phyloP scores from a whole-genome alignment of 1,139 yeast genomes.

The Entelexis paramagnoliae region DNA sequence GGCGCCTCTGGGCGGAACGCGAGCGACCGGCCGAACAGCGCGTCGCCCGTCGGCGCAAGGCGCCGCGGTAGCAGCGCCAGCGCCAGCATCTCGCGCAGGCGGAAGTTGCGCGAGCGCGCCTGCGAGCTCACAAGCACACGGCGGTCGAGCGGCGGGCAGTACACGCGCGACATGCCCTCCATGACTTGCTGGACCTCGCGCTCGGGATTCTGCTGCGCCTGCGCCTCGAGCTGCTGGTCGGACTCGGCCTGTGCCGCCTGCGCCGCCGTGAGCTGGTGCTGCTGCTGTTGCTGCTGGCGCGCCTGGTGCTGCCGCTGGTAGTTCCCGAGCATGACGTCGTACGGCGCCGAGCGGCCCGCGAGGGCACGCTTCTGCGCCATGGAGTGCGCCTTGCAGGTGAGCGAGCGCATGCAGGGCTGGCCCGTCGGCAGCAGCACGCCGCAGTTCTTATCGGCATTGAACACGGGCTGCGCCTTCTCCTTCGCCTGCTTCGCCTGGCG shows the following conservation, averaged over 20 bases:
- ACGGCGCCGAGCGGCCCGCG: slow-evolving; percentile 83
- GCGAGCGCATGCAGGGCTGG: slow-evolving; percentile 84
- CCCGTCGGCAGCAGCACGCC: slow-evolving; percentile 92
- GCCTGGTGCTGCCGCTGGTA: slow-evolving; percentile 91
- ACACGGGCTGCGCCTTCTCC: slow-evolving; percentile 26
- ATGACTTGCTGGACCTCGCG: slow-evolving; percentile 90
- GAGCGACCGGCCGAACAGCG: slow-evolving; percentile 32
- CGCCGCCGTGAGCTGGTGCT: slow-evolving; percentile 19
- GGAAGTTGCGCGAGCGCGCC: slow-evolving; percentile 17
- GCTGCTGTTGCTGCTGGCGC: slow-evolving; percentile 55
- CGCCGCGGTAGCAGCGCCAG: slow-evolving; percentile 24
- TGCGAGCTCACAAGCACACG: slow-evolving; percentile 56
- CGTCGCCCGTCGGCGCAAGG: slow-evolving; percentile 26
- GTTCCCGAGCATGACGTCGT: slow-evolving; percentile 75
- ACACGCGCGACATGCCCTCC: slow-evolving; percentile 76
- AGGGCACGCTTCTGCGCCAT: slow-evolving; percentile 98
- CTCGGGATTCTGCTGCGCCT: slow-evolving; percentile 45
- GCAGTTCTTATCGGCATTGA: slow-evolving; percentile 91
- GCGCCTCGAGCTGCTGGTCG: slow-evolving; percentile 26
- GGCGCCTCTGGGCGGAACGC: slow-evolving; percentile 31
- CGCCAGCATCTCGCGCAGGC: slow-evolving; percentile 26
- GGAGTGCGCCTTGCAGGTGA: slow-evolving; percentile 94
- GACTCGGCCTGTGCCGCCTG: slow-evolving; percentile 29
- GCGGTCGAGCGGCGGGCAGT: slow-evolving; percentile 63
- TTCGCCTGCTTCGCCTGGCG: slow-evolving; percentile 38